Percentiles rank a stretch among this genome's conserved stretches.
These are phyloP conservation scores for Eimeria necatrix DNA, from an alignment of 169 alveolate genomes.

Conservation along the genomic window DNA sequence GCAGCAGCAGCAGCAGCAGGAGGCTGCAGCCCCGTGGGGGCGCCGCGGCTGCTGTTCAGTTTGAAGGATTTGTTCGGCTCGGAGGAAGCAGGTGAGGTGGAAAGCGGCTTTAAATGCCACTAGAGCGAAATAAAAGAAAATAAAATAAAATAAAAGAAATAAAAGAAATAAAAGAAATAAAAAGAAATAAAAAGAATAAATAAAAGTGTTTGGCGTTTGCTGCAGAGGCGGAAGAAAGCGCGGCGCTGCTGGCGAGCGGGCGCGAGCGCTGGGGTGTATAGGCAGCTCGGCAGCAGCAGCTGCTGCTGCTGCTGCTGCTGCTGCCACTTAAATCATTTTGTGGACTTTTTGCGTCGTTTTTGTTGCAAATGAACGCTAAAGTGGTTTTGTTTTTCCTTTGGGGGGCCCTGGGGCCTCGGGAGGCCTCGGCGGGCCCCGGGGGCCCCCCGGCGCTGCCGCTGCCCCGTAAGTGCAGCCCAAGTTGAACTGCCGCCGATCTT, in stretches of 20 bases:
- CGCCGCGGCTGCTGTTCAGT: neutral
- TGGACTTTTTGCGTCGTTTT: neutral
- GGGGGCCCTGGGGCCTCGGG: neutral
- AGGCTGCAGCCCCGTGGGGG: too few relatives aligned
- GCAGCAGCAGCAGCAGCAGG: neutral
- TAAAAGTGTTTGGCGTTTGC: neutral
- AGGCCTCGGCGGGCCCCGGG: neutral
- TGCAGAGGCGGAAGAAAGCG: neutral
- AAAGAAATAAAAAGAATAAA: neutral
- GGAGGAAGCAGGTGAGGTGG: neutral
- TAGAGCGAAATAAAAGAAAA: neutral
- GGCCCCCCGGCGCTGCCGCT: too few relatives aligned
- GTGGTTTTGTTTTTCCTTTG: neutral
- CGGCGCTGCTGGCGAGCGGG: neutral
- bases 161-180: neutral
- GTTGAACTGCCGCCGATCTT: too few relatives aligned
- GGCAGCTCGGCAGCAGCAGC: neutral
- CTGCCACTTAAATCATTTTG: neutral
- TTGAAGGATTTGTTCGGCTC: neutral
- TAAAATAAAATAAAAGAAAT: too few relatives aligned
- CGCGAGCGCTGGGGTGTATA: constrained; percentile 41
- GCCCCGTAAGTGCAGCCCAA: neutral
- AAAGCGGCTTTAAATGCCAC: neutral
- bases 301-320: neutral
- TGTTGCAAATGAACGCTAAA: too few relatives aligned